Evolutionary conservation across 441 rosid species (phyloP).

Genomic region (Melastoma candidum): DNA sequence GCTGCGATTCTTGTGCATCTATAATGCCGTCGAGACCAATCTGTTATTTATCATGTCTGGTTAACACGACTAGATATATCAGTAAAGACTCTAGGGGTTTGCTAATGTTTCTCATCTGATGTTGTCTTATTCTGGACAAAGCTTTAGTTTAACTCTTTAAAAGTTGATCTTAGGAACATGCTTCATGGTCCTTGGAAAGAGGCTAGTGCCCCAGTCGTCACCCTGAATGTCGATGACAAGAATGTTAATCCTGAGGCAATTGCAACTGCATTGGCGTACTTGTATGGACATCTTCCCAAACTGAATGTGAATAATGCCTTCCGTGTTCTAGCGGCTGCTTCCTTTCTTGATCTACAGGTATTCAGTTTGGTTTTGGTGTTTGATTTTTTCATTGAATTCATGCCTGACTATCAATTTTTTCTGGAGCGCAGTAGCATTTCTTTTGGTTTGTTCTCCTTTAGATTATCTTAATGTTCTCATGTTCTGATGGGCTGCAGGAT

Average conservation of each 20-base stretch:
- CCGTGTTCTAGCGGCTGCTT: conserved; percentile 93
- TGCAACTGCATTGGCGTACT: conserved; percentile 73
- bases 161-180: conserved; percentile 54
- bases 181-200: conserved; percentile 97
- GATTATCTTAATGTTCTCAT: too few species aligned
- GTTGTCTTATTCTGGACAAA: neutral
- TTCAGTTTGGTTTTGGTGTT: neutral
- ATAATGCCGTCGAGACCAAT: too few species aligned
- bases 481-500: conserved; percentile 40
- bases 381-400: too few species aligned
- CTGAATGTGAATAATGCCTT: conserved; percentile 82
- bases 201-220: conserved; percentile 69
- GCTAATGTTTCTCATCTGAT: neutral
- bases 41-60: too few species aligned
- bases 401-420: too few species aligned
- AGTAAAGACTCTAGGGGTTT: neutral
- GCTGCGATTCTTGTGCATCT: too few species aligned
- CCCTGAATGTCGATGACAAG: conserved; percentile 78
- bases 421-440: too few species aligned
- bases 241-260: conserved; percentile 81
- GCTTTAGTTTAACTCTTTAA: conserved; percentile 3
- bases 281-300: conserved; percentile 83
- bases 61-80: neutral
- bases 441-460: too few species aligned
- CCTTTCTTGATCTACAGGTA: conserved; percentile 98